Conservation (phyloP, 208 protist genomes). For the Acanthamoeba lenticulata region DNA sequence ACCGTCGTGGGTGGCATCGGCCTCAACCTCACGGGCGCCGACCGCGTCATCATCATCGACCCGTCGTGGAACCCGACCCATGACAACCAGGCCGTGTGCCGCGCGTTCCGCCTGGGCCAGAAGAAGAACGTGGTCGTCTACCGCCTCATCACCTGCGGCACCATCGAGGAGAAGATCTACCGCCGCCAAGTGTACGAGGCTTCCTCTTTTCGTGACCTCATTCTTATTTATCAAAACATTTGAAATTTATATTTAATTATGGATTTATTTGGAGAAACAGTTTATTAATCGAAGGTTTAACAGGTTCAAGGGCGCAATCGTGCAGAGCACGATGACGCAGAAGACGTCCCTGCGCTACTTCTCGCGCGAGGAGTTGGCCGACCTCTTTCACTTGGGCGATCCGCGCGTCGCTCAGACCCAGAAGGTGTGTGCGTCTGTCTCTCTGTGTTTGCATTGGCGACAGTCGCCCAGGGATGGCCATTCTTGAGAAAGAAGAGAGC, state of each 20-base stretch:
- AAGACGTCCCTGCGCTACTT: conserved; percentile 76
- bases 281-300: no score
- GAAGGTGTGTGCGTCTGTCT: no score
- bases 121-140: conserved; percentile 85
- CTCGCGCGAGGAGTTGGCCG: conserved; percentile 65
- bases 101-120: conserved; percentile 88
- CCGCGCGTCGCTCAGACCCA: conserved; percentile 68
- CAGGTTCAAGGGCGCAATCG: conserved; percentile 77
- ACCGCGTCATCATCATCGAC: conserved; percentile 88
- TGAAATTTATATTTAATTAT: no score
- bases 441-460: no score
- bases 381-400: conserved; percentile 75
- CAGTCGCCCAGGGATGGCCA: no score
- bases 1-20: conserved; percentile 87
- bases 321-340: conserved; percentile 71
- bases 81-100: conserved; percentile 81
- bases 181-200: conserved; percentile 78
- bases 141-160: conserved; percentile 79
- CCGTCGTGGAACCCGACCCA: conserved; percentile 88
- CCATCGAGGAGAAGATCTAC: conserved; percentile 86
- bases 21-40: conserved; percentile 86
- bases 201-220: no score
- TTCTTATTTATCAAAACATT: no score
- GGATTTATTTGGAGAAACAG: no score
- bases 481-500: no score